Conservation (phyloP, 2,329 filamentous ascomycete species). For the Beauveria sp. region DNA sequence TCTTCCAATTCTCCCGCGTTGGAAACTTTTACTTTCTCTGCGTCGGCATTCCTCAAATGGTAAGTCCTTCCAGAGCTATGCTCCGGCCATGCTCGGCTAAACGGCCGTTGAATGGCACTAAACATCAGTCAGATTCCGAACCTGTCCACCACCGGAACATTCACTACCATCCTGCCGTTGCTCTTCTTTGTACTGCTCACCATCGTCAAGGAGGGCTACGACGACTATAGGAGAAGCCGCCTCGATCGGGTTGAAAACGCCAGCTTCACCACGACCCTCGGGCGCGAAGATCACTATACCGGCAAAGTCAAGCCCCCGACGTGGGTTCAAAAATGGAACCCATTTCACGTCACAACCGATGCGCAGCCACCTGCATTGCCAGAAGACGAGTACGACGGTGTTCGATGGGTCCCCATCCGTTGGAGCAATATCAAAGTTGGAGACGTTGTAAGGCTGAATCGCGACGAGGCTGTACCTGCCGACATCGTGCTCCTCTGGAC, state of each 20-base stretch:
- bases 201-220: conserved; percentile 79
- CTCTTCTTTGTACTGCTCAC: conserved; percentile 73
- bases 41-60: conserved; percentile 73
- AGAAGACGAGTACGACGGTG: conserved; percentile 54
- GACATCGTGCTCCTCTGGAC: conserved; percentile 75
- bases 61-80: conserved; percentile 14
- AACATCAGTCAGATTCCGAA: conserved; percentile 45
- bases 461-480: conserved; percentile 75
- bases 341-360: conserved; percentile 23
- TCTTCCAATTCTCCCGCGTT: conserved; percentile 79
- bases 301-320: conserved; percentile 19
- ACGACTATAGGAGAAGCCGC: conserved; percentile 72
- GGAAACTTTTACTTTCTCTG: conserved; percentile 85
- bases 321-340: conserved; percentile 23
- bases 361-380: conserved; percentile 22
- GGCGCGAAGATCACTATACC: conserved; percentile 27
- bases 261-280: conserved; percentile 38
- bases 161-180: conserved; percentile 66
- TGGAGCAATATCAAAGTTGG: conserved; percentile 44
- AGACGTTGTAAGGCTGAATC: conserved; percentile 40
- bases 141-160: conserved; percentile 66
- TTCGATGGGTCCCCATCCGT: conserved; percentile 42
- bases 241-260: conserved; percentile 77
- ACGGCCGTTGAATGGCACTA: background rate
- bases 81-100: conserved; percentile 23